Conservation (phyloP, 2,329 filamentous ascomycete species). For the Aspergillus tubingensis region DNA sequence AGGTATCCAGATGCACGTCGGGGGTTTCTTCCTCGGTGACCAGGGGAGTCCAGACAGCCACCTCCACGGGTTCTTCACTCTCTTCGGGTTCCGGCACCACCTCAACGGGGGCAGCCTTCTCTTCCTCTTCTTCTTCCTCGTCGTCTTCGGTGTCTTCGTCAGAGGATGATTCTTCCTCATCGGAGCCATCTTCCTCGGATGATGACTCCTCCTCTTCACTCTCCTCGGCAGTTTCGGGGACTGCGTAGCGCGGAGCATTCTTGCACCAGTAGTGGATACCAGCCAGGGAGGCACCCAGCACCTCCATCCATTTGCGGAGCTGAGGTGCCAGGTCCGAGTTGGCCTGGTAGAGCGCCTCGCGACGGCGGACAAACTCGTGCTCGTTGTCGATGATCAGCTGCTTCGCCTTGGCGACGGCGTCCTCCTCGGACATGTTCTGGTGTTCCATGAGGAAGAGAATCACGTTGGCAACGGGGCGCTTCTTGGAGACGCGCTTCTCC, state of each 20-base stretch:
- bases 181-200: conserved; percentile 3
- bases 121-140: conserved; percentile 2
- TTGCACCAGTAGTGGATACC: conserved; percentile 18
- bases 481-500: conserved; percentile 13
- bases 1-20: conserved; percentile 5
- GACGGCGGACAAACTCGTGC: conserved; percentile 13
- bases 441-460: conserved; percentile 15
- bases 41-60: conserved; percentile 7
- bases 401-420: conserved; percentile 11
- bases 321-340: conserved; percentile 10
- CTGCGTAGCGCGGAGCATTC: conserved; percentile 12
- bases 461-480: conserved; percentile 13
- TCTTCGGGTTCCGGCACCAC: background rate
- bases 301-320: conserved; percentile 16
- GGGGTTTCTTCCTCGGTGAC: conserved; percentile 5
- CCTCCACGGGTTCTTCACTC: conserved; percentile 2
- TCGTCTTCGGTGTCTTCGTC: conserved; percentile 1
- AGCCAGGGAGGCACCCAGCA: conserved; percentile 12
- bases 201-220: background rate
- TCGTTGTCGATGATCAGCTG: conserved; percentile 15
- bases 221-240: conserved; percentile 8
- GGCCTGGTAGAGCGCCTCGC: conserved; percentile 12
- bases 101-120: background rate
- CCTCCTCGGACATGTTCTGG: conserved; percentile 15
- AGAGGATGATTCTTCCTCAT: background rate